Conservation (phyloP, 2,329 filamentous ascomycete species). For the Fusarium burgessii region DNA sequence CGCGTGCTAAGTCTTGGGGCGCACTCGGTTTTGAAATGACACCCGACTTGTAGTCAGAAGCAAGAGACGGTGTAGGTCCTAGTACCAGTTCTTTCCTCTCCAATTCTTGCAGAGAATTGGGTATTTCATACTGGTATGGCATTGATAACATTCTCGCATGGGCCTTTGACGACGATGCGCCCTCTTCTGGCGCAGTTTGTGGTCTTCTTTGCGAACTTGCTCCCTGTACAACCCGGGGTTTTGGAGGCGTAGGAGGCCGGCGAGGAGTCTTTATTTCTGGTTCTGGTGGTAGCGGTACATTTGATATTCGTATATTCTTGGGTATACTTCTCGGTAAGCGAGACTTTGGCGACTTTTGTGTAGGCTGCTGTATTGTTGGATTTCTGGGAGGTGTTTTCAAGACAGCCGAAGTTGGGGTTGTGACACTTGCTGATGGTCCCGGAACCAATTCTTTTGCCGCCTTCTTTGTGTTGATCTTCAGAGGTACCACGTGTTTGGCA, state of each 20-base stretch:
- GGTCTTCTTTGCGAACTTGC: conserved; percentile 9
- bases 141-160: conserved; percentile 17
- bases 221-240: conserved; percentile 16
- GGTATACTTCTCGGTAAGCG: conserved; percentile 16
- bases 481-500: background rate
- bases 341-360: conserved; percentile 20
- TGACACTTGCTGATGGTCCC: background rate
- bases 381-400: conserved; percentile 4
- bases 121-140: conserved; percentile 9
- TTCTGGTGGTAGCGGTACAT: conserved; percentile 32
- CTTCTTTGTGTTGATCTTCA: background rate
- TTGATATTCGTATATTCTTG: conserved; percentile 12
- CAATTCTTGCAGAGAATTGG: conserved; percentile 7
- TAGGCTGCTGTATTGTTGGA: background rate
- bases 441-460: background rate
- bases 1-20: background rate
- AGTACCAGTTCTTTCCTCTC: conserved; percentile 11
- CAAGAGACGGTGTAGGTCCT: conserved; percentile 21
- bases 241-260: conserved; percentile 36
- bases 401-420: conserved; percentile 5
- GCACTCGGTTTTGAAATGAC: conserved; percentile 6
- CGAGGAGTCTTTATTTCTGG: conserved; percentile 15
- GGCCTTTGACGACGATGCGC: background rate
- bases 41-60: conserved; percentile 12
- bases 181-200: conserved; percentile 21